Percentiles rank a stretch among this genome's conserved stretches.
phyloP scores from a whole-genome alignment of 805 yeast species.

The Cyberlindnera subsufficiens region DNA sequence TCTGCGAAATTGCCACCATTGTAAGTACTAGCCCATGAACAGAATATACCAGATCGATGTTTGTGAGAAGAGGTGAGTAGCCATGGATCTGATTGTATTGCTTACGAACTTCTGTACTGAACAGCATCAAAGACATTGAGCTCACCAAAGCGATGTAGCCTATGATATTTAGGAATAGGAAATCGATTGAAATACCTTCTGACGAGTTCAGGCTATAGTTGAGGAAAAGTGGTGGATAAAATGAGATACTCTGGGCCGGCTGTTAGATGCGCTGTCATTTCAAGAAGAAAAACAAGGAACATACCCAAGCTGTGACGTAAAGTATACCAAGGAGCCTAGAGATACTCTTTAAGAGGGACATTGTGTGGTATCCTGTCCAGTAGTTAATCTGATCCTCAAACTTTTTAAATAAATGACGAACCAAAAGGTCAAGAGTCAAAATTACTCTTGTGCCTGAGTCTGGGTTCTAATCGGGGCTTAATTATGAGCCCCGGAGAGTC shows the following conservation, averaged over 20 bases:
- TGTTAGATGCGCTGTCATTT: background rate
- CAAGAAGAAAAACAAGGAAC: conserved; percentile 4
- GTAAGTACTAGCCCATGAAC: conserved; percentile 41
- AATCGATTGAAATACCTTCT: conserved; percentile 46
- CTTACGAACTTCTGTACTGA: conserved; percentile 26
- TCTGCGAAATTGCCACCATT: conserved; percentile 34
- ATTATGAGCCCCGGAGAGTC: too few relatives aligned
- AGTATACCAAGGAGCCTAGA: conserved; percentile 28
- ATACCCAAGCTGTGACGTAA: conserved; percentile 35
- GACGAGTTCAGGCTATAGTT: conserved; percentile 36
- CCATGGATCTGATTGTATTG: conserved; percentile 27
- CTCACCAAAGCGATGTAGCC: conserved; percentile 41
- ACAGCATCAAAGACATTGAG: conserved; percentile 39
- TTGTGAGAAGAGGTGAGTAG: conserved; percentile 35
- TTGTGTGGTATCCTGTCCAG: background rate
- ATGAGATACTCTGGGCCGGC: conserved; percentile 35
- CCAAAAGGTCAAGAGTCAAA: background rate
- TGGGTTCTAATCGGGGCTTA: too few relatives aligned
- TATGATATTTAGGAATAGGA: conserved; percentile 36
- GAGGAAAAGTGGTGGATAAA: conserved; percentile 42
- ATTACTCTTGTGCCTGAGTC: too few relatives aligned
- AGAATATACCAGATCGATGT: conserved; percentile 41
- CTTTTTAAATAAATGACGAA: too few relatives aligned
- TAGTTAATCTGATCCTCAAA: too few relatives aligned
- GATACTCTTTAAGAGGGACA: conserved; percentile 3